These are phyloP conservation scores for Zea mays DNA, from an alignment of 176 grass and related monocot species.

Conservation along the genomic window DNA sequence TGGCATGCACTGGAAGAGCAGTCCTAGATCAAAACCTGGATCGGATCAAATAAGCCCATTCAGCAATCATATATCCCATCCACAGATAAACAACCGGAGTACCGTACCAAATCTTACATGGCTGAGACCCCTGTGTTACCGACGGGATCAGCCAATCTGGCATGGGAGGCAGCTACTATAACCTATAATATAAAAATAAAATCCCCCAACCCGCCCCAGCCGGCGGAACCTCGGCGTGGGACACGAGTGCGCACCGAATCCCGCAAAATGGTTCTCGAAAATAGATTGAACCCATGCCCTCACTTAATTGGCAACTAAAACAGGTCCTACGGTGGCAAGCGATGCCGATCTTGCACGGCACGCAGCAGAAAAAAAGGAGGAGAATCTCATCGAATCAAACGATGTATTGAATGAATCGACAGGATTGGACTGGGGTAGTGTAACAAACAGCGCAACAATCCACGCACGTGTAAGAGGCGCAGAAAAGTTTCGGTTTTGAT, in stretches of 20 bases:
- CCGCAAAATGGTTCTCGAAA: neutral
- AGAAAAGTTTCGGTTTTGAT: neutral
- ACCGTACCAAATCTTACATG: neutral
- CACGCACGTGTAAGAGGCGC: neutral
- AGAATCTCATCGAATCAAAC: neutral
- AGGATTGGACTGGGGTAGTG: neutral
- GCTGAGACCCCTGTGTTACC: neutral
- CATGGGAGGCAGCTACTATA: neutral
- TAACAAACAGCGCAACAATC: neutral
- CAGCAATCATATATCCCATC: neutral
- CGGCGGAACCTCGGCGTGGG: neutral
- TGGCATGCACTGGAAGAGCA: neutral
- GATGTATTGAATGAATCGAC: neutral
- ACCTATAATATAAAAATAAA: neutral
- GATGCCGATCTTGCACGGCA: neutral
- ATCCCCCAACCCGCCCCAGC: neutral
- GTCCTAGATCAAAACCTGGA: neutral
- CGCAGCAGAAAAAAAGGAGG: neutral
- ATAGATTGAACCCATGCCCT: neutral
- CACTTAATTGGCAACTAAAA: neutral
- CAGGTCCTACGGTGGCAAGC: neutral
- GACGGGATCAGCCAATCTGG: neutral
- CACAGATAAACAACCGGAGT: neutral
- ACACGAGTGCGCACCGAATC: neutral
- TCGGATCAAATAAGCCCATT: neutral